Evolutionary conservation across 2,329 filamentous ascomycete genomes (phyloP).

Genomic region (Onygenales sp.): DNA sequence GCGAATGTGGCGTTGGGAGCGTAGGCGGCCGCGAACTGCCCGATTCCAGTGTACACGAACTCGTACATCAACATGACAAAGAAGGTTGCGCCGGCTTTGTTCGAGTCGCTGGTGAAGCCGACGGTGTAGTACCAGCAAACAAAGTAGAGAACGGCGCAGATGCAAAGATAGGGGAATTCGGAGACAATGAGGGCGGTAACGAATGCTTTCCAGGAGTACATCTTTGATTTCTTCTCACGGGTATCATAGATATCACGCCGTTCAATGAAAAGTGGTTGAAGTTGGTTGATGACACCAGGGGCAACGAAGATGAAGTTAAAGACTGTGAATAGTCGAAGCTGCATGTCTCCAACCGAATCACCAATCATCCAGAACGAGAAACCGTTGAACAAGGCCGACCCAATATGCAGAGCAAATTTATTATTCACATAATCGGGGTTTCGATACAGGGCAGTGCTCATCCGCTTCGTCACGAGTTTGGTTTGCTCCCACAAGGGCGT

Average conservation of each 20-base stretch:
- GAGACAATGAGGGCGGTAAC: conserved; percentile 57
- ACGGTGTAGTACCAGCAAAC: conserved; percentile 64
- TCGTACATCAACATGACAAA: conserved; percentile 67
- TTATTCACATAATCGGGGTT: conserved; percentile 59
- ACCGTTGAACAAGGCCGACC: conserved; percentile 39
- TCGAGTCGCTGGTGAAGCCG: conserved; percentile 52
- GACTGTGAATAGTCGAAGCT: conserved; percentile 55
- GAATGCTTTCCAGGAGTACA: conserved; percentile 69
- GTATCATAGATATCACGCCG: conserved; percentile 56
- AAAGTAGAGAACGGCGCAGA: conserved; percentile 58
- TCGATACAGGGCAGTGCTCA: conserved; percentile 56
- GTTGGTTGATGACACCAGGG: conserved; percentile 45
- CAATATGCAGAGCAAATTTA: conserved; percentile 49
- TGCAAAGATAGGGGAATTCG: conserved; percentile 58
- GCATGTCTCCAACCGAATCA: conserved; percentile 54
- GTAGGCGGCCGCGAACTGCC: conserved; percentile 71
- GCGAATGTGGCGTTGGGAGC: conserved; percentile 59
- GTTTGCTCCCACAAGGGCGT: conserved; percentile 55
- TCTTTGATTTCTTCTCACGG: conserved; percentile 60
- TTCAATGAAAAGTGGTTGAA: conserved; percentile 63
- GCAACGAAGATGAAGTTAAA: conserved; percentile 58
- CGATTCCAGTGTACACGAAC: conserved; percentile 61
- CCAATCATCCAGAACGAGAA: conserved; percentile 61
- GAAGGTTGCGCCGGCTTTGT: conserved; percentile 41
- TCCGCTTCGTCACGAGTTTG: conserved; percentile 54